Base-by-base conservation (phyloP, 345 rosid species). In the Populus nigra region DNA sequence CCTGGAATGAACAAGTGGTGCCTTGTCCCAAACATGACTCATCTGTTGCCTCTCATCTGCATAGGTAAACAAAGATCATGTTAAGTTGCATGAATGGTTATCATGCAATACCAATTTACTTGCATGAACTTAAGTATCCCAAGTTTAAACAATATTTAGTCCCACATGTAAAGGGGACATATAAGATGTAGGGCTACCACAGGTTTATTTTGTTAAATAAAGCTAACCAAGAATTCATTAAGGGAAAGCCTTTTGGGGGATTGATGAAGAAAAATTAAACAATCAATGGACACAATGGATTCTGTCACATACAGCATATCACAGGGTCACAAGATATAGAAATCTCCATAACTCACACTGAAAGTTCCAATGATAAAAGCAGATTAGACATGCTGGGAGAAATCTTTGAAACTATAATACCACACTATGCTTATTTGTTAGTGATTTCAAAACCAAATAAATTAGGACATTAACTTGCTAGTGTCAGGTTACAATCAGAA, bases 41-140 rank as follows among this genome's bases (percentile, higher is more conserved):
- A 87, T 82, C 72, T 83, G 91, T 53, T 83, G 91, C 90, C 88
- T 86, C 82, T 86, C 91, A 90, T 88, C 99, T 95, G 88, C 77
- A 83, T 31, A 83, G 57, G 61, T 33, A 81, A 55, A 82, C 49
- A 78, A 72, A 78, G 73, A 76, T 43, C 45, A 79, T 53, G 66
- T 80, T 61, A 75, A 47, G 62, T 69, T 36, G 50, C 68, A 72
- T 53, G 71, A 43, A 61, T 73, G 45, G 41, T 22, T 49, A 68
- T 53, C 41, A 45, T 16, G 73, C 33, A 72, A 59, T 12, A 35
- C 72, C 45, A 76, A 68, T 18, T 50, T 27, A 27, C 23, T 13
- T 49, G 15, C 20, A 27, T 43, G 33, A 25, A 67, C 7, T 29
- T 3, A 16, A 35, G 41, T 17, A 36, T 31, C 41, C 12, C 22